Percentiles rank a stretch among this genome's conserved stretches.
Evolutionary conservation across 2,329 filamentous ascomycete species (phyloP).

Genomic region (Penicillium frequentans): DNA sequence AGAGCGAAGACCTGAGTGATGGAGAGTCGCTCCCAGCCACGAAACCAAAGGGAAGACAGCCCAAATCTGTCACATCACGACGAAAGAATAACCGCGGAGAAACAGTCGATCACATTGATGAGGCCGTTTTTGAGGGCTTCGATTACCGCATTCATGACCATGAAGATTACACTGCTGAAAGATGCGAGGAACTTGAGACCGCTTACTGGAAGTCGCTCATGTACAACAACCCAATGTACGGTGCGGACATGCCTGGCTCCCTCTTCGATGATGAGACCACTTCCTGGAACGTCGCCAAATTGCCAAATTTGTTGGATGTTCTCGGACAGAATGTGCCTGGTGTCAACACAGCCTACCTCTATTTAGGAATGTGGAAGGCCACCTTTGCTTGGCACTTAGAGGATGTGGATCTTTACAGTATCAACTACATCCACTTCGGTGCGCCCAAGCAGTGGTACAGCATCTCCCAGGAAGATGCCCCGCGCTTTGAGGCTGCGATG

Average conservation of each 20-base stretch:
- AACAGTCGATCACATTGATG: conserved; percentile 76
- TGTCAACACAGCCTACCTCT: conserved; percentile 96
- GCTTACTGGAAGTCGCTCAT: conserved; percentile 97
- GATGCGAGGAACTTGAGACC: conserved; percentile 91
- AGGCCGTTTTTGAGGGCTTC: conserved; percentile 85
- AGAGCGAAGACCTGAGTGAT: conserved; percentile 56
- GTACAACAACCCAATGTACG: conserved; percentile 91
- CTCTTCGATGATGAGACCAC: conserved; percentile 85
- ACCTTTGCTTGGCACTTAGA: conserved; percentile 99
- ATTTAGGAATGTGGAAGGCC: conserved; percentile 99
- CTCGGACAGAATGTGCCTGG: conserved; percentile 93
- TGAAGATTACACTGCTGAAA: conserved; percentile 84
- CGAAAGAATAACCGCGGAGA: conserved; percentile 83
- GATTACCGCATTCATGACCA: conserved; percentile 82
- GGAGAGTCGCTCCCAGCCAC: conserved; percentile 42
- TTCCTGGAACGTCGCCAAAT: conserved; percentile 90
- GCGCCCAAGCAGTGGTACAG: conserved; percentile 99
- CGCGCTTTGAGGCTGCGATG: conserved; percentile 93
- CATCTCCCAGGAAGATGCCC: conserved; percentile 92
- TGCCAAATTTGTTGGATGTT: conserved; percentile 90
- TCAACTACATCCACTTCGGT: conserved; percentile 99
- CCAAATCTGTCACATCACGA: conserved; percentile 77
- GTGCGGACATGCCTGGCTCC: conserved; percentile 93
- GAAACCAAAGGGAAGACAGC: conserved; percentile 56
- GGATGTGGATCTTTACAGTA: conserved; percentile 98